These are phyloP conservation scores for Olyra latifolia DNA, from an alignment of 176 grass and related monocot genomes.

Conservation along the genomic window DNA sequence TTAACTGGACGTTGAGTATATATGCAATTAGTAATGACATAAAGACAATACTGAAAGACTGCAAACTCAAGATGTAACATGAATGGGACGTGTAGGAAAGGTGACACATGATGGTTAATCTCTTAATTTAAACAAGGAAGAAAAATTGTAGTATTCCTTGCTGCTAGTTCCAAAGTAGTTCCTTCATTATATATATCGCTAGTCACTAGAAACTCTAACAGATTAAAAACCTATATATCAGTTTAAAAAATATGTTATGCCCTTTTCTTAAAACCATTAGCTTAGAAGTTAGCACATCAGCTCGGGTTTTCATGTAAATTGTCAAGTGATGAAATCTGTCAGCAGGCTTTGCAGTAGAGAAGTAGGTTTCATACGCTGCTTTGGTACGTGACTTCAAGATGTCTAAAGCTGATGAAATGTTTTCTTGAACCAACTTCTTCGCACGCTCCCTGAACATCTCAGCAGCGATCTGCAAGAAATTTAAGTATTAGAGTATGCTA, in stretches of 20 bases:
- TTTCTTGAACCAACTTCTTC: conserved; percentile 85
- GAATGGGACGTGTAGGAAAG: conserved; percentile 14
- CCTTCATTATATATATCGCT: conserved; percentile 28
- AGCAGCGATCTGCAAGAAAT: conserved; percentile 67
- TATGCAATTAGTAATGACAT: neutral
- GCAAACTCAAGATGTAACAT: conserved; percentile 5
- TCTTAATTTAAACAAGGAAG: conserved; percentile 2
- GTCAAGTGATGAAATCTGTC: conserved; percentile 8
- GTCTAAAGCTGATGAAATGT: conserved; percentile 66
- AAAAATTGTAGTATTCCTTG: neutral
- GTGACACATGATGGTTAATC: neutral
- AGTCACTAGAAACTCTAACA: conserved; percentile 5
- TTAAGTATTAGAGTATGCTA: conserved; percentile 24
- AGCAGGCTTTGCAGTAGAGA: conserved; percentile 2
- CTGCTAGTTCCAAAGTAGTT: conserved; percentile 2
- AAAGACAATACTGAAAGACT: conserved; percentile 17
- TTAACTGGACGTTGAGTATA: conserved; percentile 24
- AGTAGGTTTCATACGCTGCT: conserved; percentile 54
- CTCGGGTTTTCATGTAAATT: conserved; percentile 22
- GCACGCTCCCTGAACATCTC: conserved; percentile 88
- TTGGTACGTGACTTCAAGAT: conserved; percentile 74
- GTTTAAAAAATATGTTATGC: conserved; percentile 4
- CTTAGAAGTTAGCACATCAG: neutral
- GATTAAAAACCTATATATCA: neutral
- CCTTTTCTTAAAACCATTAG: conserved; percentile 9